Evolutionary conservation across 1,284 basidiomycete species (phyloP), one percentile per base, ranked within the genome.

Genomic region (Puccinia polysora): DNA sequence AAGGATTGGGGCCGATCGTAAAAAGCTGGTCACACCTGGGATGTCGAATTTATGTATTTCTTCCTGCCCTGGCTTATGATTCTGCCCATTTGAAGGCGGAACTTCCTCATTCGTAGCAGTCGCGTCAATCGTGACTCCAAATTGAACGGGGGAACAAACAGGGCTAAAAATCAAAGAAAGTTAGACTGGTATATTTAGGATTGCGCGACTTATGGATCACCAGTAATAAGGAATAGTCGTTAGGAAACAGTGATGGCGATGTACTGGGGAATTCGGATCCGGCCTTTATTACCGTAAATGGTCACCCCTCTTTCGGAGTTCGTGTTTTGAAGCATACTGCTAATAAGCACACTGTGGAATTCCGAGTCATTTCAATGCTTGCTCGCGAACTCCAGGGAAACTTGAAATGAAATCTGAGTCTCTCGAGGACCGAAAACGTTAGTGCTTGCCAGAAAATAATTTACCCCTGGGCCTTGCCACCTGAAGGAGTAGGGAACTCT

Each of bases 401-500:
- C n/a, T n/a, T n/a, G n/a, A n/a, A n/a, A n/a, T n/a, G n/a, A n/a
- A n/a, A n/a, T n/a, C n/a, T n/a, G n/a, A n/a, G n/a, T n/a, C n/a
- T n/a, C n/a, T n/a, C n/a, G n/a, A n/a, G n/a, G n/a, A n/a, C n/a
- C n/a, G n/a, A n/a, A n/a, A n/a, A n/a, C n/a, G n/a, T n/a, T n/a
- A 49, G 18, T 49, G 2, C 10, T 49, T 5, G 23, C 5, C 10
- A 52, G 14, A 43, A 45, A 67, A 43, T 43, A 14, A 67, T 30
- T 50, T 53, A 70, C 68, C 68, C 68, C 40, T 62, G 68, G 14
- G 56, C 32, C 7, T 20, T 62, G 23, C 49, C 34, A 28, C 68
- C 68, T 6, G 68, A 70, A 25, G 68, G 47, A 15, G 56, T 70
- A 18, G 56, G 68, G 34, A 70, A 70, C 20, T 70, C 58, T 5